Conservation (phyloP, 495 filamentous ascomycete species). For the Xylaria cubensis region DNA sequence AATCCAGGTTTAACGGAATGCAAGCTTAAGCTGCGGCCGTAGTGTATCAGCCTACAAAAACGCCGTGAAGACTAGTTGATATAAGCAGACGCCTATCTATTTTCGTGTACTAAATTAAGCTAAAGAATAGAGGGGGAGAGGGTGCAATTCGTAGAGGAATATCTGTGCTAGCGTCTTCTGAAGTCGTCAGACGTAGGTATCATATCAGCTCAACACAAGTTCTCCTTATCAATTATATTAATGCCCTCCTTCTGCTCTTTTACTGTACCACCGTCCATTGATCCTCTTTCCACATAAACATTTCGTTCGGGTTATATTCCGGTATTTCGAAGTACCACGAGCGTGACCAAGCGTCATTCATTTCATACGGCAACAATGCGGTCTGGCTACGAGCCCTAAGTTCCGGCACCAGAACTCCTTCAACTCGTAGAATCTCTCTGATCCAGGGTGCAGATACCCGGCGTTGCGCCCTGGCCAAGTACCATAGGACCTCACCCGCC, state of each 20-base stretch:
- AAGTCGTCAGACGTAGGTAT: neutral
- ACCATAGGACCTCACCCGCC: neutral
- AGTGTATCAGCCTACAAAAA: neutral
- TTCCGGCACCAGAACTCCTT: neutral
- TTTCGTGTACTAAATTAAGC: too few species aligned
- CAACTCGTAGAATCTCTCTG: neutral
- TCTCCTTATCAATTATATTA: neutral
- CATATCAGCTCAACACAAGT: neutral
- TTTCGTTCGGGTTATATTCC: neutral
- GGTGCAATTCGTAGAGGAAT: too few species aligned
- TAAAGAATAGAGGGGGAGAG: too few species aligned
- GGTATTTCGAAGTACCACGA: constrained; percentile 12
- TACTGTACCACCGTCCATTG: neutral
- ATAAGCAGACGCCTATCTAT: too few species aligned
- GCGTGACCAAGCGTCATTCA: neutral
- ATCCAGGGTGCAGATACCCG: neutral
- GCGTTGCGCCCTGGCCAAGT: neutral
- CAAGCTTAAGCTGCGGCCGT: neutral
- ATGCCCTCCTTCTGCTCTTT: neutral
- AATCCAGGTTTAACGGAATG: neutral
- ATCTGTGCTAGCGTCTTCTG: too few species aligned
- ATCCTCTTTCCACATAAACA: neutral
- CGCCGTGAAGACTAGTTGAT: too few species aligned
- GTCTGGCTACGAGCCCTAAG: neutral
- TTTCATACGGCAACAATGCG: neutral